phyloP scores from a whole-genome alignment of 495 filamentous ascomycete species.

The Sabuloglossum arenarium region DNA sequence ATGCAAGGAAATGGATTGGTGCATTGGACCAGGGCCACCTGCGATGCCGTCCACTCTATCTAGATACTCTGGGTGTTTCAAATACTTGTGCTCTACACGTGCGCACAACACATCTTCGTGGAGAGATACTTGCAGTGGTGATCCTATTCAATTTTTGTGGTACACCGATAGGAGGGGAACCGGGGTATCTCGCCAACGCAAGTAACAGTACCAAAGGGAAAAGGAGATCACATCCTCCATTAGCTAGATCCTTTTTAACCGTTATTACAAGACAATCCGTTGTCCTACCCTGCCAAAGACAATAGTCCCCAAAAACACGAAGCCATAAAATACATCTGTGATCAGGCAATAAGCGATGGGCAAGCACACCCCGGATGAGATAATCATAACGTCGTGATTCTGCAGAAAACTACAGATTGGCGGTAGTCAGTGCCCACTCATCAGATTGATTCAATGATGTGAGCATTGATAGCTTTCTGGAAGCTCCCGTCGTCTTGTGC shows the following conservation, averaged over 20 bases:
- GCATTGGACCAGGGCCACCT: background rate
- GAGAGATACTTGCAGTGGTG: background rate
- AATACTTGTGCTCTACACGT: background rate
- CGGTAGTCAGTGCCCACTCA: conserved; percentile 3
- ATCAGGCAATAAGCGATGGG: too few relatives aligned
- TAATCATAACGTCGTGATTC: background rate
- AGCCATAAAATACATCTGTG: too few relatives aligned
- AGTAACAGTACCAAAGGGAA: background rate
- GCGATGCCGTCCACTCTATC: background rate
- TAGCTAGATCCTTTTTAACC: too few relatives aligned
- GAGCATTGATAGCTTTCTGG: conserved; percentile 65
- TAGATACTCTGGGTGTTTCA: background rate
- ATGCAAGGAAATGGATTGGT: background rate
- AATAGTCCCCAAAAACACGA: too few relatives aligned
- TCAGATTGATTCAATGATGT: conserved; percentile 76
- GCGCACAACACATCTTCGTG: background rate
- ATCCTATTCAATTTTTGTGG: background rate
- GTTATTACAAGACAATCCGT: too few relatives aligned
- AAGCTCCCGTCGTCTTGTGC: conserved; percentile 35
- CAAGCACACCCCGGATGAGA: background rate
- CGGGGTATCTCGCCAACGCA: background rate
- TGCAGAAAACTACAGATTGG: background rate
- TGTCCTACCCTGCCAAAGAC: too few relatives aligned
- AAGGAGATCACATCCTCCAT: background rate
- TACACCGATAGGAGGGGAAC: background rate